Percentiles rank a stretch among this genome's conserved stretches.
phyloP scores from a whole-genome alignment of 108 stramenopile genomes.

The Nitzschia sp. region DNA sequence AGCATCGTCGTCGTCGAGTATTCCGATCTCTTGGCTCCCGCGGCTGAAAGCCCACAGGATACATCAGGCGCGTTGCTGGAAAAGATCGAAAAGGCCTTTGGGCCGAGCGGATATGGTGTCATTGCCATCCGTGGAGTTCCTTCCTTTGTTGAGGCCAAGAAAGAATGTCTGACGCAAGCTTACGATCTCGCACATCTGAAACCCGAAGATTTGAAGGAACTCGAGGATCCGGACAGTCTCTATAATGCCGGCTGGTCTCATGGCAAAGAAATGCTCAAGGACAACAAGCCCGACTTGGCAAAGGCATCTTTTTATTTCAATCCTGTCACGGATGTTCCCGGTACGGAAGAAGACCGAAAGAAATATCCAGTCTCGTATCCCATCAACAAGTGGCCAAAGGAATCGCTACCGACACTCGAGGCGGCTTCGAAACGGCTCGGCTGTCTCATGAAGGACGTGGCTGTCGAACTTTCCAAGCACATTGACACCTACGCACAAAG shows the following conservation, averaged over 20 bases:
- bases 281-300: constrained; percentile 79
- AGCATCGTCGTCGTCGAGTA: constrained; percentile 57
- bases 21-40: constrained; percentile 32
- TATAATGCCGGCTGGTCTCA: constrained; percentile 93
- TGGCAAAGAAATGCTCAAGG: constrained; percentile 87
- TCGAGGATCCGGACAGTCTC: constrained; percentile 68
- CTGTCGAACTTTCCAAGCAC: constrained; percentile 56
- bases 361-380: constrained; percentile 86
- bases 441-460: constrained; percentile 73
- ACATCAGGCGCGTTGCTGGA: constrained; percentile 10
- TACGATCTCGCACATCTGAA: constrained; percentile 77
- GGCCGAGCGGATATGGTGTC: constrained; percentile 40
- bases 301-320: constrained; percentile 92
- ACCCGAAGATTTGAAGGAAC: constrained; percentile 48
- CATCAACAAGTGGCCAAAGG: constrained; percentile 82
- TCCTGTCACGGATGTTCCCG: constrained; percentile 79
- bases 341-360: constrained; percentile 68
- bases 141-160: constrained; percentile 69
- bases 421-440: constrained; percentile 63
- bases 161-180: constrained; percentile 62
- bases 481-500: constrained; percentile 61
- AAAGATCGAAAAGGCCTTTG: constrained; percentile 57
- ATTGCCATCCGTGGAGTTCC: constrained; percentile 78
- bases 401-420: constrained; percentile 58
- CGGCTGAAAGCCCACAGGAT: constrained; percentile 9